Conservation (phyloP, 2,329 filamentous ascomycete species). For the Aspergillus awamori region DNA sequence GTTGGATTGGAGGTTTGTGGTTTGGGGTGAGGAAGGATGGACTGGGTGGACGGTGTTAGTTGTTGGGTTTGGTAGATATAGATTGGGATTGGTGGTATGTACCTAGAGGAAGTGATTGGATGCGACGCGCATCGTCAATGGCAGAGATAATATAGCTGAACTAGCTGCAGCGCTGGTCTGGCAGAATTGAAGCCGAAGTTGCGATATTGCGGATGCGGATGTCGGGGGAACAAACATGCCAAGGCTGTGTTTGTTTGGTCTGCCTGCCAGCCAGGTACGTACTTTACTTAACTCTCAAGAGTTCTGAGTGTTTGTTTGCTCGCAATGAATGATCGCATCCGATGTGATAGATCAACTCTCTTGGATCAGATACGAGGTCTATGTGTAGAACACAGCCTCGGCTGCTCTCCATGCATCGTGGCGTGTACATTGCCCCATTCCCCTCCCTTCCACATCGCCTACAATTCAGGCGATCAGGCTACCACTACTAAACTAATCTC, state of each 20-base stretch:
- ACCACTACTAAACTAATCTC: neutral
- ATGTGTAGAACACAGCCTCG: neutral
- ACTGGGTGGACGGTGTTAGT: neutral
- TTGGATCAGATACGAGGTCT: neutral
- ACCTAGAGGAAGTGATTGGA: neutral
- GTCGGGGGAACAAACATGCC: slow-evolving; percentile 21
- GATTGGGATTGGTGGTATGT: neutral
- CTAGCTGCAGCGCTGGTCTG: neutral
- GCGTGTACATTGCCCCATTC: neutral
- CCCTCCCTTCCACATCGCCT: too few species aligned
- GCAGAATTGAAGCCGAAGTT: slow-evolving; percentile 13
- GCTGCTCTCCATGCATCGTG: neutral
- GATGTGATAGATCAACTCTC: neutral
- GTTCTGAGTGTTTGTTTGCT: neutral
- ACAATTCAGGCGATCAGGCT: too few species aligned
- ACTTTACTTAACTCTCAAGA: too few species aligned
- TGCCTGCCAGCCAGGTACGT: neutral
- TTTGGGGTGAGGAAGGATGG: neutral
- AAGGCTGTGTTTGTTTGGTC: slow-evolving; percentile 13
- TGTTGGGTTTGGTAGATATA: neutral
- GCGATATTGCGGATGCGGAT: slow-evolving; percentile 5
- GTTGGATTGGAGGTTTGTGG: neutral
- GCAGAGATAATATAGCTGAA: neutral
- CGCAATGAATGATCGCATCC: neutral
- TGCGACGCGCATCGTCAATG: slow-evolving; percentile 3